phyloP scores from a whole-genome alignment of 2,329 filamentous ascomycete species.

The Byssoonygena ceratinophila region DNA sequence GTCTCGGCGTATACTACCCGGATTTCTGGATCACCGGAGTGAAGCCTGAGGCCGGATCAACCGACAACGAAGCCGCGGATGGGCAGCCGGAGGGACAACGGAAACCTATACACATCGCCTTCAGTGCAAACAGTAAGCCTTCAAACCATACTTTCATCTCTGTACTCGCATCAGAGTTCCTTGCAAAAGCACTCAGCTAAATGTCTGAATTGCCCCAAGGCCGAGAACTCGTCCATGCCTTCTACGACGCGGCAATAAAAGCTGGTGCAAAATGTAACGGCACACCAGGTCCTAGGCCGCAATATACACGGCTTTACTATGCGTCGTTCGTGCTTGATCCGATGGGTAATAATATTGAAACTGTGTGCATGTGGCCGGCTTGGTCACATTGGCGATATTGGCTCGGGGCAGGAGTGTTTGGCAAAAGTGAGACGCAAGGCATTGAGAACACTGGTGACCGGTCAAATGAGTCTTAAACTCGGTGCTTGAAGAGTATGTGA shows the following conservation, averaged over 20 bases:
- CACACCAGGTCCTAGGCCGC: conserved; percentile 35
- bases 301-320: conserved; percentile 42
- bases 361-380: conserved; percentile 26
- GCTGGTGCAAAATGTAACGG: conserved; percentile 43
- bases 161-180: too few relatives aligned
- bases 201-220: conserved; percentile 24
- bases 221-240: conserved; percentile 36
- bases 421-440: neutral
- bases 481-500: too few relatives aligned
- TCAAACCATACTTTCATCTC: too few relatives aligned
- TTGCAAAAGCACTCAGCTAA: too few relatives aligned
- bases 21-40: conserved; percentile 25
- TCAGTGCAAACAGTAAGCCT: conserved; percentile 20
- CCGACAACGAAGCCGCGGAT: conserved; percentile 8
- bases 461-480: neutral
- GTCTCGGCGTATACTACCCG: conserved; percentile 23
- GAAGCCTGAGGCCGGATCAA: neutral
- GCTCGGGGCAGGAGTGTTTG: conserved; percentile 18
- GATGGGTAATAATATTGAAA: conserved; percentile 45
- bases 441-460: neutral
- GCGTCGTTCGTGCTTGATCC: conserved; percentile 44
- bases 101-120: conserved; percentile 21
- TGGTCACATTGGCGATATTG: conserved; percentile 18
- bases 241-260: conserved; percentile 36
- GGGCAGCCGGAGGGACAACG: conserved; percentile 7